Evolutionary conservation across 306 rosid genomes (phyloP).

Genomic region (Lagenaria siceraria): DNA sequence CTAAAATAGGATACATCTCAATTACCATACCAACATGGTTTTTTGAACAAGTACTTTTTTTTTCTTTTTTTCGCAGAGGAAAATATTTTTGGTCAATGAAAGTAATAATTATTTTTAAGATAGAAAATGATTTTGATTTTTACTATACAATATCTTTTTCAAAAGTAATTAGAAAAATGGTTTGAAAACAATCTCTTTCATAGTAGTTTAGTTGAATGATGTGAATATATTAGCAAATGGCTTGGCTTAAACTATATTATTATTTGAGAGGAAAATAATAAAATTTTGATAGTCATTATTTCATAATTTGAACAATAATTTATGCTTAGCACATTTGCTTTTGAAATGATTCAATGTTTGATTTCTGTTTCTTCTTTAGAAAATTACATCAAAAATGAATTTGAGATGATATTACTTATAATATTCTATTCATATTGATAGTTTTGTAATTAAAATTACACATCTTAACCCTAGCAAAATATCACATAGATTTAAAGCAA

Average conservation of each 20-base stretch:
- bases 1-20: no score
- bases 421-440: background rate
- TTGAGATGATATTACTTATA: background rate
- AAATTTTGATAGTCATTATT: background rate
- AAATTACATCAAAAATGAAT: background rate
- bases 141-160: no score
- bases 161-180: background rate
- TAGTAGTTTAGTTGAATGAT: background rate
- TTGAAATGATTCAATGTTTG: background rate
- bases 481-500: background rate
- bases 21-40: no score
- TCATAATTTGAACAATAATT: background rate
- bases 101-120: no score
- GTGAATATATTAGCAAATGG: no score
- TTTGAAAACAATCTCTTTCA: background rate
- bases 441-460: background rate
- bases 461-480: background rate
- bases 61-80: no score
- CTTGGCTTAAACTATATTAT: no score
- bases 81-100: no score
- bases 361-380: background rate
- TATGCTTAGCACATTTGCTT: background rate
- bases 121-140: no score
- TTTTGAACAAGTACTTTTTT: no score
- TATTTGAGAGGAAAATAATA: background rate